Base-by-base conservation (phyloP, 2,329 filamentous ascomycete species). In the Botrytis tulipae region DNA sequence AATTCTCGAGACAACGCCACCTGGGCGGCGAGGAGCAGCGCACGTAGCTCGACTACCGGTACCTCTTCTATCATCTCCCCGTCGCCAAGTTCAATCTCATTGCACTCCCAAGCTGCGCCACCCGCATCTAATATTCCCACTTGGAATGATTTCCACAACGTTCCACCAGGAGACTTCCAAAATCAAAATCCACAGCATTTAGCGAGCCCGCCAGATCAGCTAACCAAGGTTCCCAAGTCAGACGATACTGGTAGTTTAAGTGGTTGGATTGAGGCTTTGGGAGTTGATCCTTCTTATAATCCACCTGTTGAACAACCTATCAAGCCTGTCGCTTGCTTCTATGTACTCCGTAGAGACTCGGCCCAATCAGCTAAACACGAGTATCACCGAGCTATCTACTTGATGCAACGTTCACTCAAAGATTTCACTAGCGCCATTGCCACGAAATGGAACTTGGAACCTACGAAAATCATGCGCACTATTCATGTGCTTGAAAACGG, bases 181-280 rank as follows among this genome's bases (percentile, higher is more conserved):
- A 75, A 80, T 0, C 82, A 84, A 4, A 82, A 82, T 73, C 80
- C 81, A 20, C 84, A 83, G 76, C 83, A 82, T 72, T 78, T 83
- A 59, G 84, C 82, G 18, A 85, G 82, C 69, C 84, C 85, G 32
- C 84, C 85, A 76, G 86, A 82, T 82, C 87, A 86, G 54, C 82
- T 78, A 80, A 90, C 82, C 81, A 92, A 86, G 76, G 81, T 89
- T n/a, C 83, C 84, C 62, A 85, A 85, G 77, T 87, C 84, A 1
- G 89, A 91, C 71, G 88, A 89, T 35, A 84, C 88, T 51, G 91
- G 91, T 16, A 89, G 87, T 37, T 84, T 94, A 42, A 92, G 89
- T 74, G 92, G 93, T 9, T 97, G 92, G 91, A 96, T 98, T 76
- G 94, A 98, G 81, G 94, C 94, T 1, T 84, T 97, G 12, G 96